Base-by-base conservation (phyloP, 306 rosid genomes). In the Cicer bijugum region DNA sequence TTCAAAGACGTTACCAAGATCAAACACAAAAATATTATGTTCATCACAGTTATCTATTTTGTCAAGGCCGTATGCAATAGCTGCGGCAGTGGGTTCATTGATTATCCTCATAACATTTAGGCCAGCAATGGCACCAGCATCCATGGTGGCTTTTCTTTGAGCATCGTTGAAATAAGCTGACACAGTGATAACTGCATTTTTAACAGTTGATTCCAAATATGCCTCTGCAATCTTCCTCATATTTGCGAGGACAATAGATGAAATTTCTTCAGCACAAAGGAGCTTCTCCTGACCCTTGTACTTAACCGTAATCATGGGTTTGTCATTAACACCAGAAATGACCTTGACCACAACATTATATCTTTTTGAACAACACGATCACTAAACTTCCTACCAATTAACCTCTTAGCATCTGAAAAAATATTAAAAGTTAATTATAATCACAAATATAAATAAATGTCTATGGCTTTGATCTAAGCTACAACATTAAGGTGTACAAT, bases 191-290 rank as follows among this genome's bases (percentile, higher is more conserved):
- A 85, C 82, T 0, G 82, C 92, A 17, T 85, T 85, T 57, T 81
- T 85, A 0, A 88, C 78, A 0, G 72, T 33, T 5, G 69, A 7
- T 35, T 57, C 69, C 43, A 76, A 6, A 35, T 55, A 76, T 11
- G 51, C 75, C 81, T 85, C 86, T 0, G 89, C 89, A 43, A 76
- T 77, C 67, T 88, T 85, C 12, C 78, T 82, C 82, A 88, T 85
- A 65, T 85, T 83, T 0, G 12, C 50, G 2, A 88, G 80, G 4
- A 76, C 12, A 38, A 67, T 76, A 4, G 80, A 45, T 10, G 75
- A 76, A 9, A 76, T 7, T 72, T 88, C 89, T 58, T 85, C 88
- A 0, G 89, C 85, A 4, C 72, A 19, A 9, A 88, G 52, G 12
- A 75, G 84, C 44, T 71, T 88, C 50, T 85, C 85, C 38, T 82